Conservation (phyloP, 2,329 filamentous ascomycete genomes). For the Eurotiales sp. region DNA sequence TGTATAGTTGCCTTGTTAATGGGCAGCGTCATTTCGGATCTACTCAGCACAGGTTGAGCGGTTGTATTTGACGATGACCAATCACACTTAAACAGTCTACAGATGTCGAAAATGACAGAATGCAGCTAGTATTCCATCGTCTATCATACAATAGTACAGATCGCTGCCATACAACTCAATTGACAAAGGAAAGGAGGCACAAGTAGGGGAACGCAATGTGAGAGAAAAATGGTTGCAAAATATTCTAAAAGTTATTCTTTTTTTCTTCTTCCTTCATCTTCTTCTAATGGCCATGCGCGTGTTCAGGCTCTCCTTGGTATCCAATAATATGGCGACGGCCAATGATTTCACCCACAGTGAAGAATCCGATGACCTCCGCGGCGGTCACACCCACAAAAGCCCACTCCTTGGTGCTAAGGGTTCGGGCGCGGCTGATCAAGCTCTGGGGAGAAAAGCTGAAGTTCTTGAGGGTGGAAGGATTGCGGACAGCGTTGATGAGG, state of each 20-base stretch:
- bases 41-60: too few species aligned
- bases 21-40: too few species aligned
- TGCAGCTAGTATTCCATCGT: constrained; percentile 44
- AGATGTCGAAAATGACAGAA: constrained; percentile 27
- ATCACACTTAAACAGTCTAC: not conserved
- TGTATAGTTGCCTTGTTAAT: too few species aligned
- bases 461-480: constrained; percentile 61
- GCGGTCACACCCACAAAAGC: constrained; percentile 70
- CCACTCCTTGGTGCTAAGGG: constrained; percentile 67
- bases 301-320: constrained; percentile 68
- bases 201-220: constrained; percentile 22
- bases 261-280: too few species aligned
- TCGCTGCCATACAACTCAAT: constrained; percentile 24
- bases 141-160: constrained; percentile 45
- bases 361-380: constrained; percentile 92
- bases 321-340: constrained; percentile 93
- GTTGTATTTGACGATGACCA: too few species aligned
- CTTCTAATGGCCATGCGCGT: constrained; percentile 38
- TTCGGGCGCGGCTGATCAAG: constrained; percentile 59
- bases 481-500: constrained; percentile 65
- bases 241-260: constrained; percentile 13
- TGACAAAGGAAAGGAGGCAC: constrained; percentile 30
- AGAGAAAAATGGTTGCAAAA: constrained; percentile 20
- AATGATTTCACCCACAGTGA: constrained; percentile 95
- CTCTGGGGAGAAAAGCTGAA: constrained; percentile 53